phyloP scores from a whole-genome alignment of 352 stramenopile species.

The Pythium insidiosum region DNA sequence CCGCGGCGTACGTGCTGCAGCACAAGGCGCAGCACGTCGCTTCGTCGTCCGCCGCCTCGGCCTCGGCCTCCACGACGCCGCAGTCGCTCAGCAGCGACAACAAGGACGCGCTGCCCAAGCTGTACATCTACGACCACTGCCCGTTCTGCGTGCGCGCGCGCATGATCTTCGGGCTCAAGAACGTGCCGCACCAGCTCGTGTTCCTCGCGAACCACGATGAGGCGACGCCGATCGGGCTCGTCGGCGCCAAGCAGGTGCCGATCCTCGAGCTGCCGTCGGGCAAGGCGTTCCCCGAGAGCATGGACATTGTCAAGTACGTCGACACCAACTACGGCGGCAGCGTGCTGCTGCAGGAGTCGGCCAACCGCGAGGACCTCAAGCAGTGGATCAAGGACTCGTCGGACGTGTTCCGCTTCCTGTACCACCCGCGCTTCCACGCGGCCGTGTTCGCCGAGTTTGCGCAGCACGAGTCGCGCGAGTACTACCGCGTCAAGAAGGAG shows the following conservation, averaged over 20 bases:
- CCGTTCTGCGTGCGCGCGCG: constrained; percentile 44
- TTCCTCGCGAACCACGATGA: constrained; percentile 41
- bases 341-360: constrained; percentile 20
- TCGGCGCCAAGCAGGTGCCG: constrained; percentile 27
- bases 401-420: constrained; percentile 21
- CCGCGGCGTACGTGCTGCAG: constrained; percentile 16
- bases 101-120: constrained; percentile 22
- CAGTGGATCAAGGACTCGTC: constrained; percentile 26
- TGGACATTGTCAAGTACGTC: constrained; percentile 41
- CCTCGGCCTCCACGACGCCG: no score
- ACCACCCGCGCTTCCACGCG: constrained; percentile 31
- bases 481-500: constrained; percentile 48
- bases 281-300: constrained; percentile 27
- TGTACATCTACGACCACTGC: constrained; percentile 58
- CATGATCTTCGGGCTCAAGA: constrained; percentile 45
- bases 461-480: constrained; percentile 29
- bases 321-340: constrained; percentile 25
- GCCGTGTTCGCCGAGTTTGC: constrained; percentile 40
- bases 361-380: constrained; percentile 29
- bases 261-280: no score
- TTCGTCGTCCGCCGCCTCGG: background rate
- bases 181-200: constrained; percentile 23
- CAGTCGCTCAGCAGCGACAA: no score
- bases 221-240: constrained; percentile 24
- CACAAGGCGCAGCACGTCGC: constrained; percentile 5